Percentiles rank a stretch among this genome's conserved stretches.
These are phyloP conservation scores for Gossypium australe DNA, from an alignment of 345 rosid genomes.

Conservation along the genomic window DNA sequence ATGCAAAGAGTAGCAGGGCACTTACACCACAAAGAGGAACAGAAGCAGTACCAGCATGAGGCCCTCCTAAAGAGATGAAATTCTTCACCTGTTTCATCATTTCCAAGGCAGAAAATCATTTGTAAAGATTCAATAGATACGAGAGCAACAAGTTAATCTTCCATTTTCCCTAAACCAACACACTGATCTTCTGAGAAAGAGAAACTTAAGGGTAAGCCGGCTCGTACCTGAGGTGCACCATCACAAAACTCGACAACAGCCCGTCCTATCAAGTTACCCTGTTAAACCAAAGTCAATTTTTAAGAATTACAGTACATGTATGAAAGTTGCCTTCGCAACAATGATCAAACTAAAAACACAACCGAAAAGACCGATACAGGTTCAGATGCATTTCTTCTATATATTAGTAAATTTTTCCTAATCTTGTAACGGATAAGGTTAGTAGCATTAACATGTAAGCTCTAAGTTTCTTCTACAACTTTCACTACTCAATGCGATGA, in stretches of 20 bases:
- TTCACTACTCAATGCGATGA: neutral
- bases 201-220: neutral
- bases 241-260: conserved; percentile 84
- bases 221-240: conserved; percentile 68
- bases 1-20: conserved; percentile 4
- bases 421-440: too few relatives aligned
- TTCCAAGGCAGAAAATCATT: conserved; percentile 9
- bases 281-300: conserved; percentile 16
- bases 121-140: neutral
- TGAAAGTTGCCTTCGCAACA: neutral
- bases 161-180: neutral
- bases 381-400: neutral
- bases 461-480: neutral
- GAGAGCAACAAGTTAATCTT: neutral
- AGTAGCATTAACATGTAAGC: neutral
- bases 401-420: too few relatives aligned
- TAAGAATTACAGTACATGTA: neutral
- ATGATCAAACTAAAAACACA: neutral
- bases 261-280: conserved; percentile 92
- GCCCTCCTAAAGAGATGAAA: conserved; percentile 84
- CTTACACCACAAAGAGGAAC: conserved; percentile 95
- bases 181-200: neutral
- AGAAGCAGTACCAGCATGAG: conserved; percentile 96
- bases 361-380: neutral
- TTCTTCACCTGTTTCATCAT: conserved; percentile 57